phyloP scores from a whole-genome alignment of 495 filamentous ascomycete species.

The Xylaria flabelliformis region DNA sequence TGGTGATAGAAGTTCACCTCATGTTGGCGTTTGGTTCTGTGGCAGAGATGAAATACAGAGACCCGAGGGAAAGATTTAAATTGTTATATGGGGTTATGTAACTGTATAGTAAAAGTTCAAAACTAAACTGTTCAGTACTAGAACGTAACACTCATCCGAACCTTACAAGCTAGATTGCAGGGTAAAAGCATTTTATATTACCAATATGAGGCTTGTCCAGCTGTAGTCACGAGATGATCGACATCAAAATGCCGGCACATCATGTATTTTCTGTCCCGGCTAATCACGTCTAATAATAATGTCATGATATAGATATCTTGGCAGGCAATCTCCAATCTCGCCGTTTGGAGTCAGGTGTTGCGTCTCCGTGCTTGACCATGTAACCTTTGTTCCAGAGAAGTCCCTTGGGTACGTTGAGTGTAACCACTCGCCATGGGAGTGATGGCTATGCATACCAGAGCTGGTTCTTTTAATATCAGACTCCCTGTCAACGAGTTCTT shows the following conservation, averaged over 20 bases:
- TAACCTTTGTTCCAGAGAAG: constrained; percentile 28
- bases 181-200: constrained; percentile 16
- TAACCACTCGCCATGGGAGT: constrained; percentile 12
- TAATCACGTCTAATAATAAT: constrained; percentile 37
- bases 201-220: constrained; percentile 16
- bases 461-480: constrained; percentile 11
- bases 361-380: constrained; percentile 28
- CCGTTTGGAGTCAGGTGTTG: constrained; percentile 16
- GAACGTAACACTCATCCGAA: background rate
- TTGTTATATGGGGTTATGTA: too few species aligned
- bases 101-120: too few species aligned
- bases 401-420: constrained; percentile 19
- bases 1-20: too few species aligned
- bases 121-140: too few species aligned
- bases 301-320: constrained; percentile 28
- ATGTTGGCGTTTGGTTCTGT: too few species aligned
- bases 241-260: constrained; percentile 32
- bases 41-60: too few species aligned
- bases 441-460: background rate
- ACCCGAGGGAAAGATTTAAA: too few species aligned
- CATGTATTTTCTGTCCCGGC: constrained; percentile 33
- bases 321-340: constrained; percentile 29
- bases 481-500: constrained; percentile 3
- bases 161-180: constrained; percentile 10
- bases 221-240: constrained; percentile 23